A percentile compares a stretch with the other conserved stretches of the same genome.
Evolutionary conservation across 2,329 filamentous ascomycete species (phyloP).

Genomic region (Aspergillus amoenus): DNA sequence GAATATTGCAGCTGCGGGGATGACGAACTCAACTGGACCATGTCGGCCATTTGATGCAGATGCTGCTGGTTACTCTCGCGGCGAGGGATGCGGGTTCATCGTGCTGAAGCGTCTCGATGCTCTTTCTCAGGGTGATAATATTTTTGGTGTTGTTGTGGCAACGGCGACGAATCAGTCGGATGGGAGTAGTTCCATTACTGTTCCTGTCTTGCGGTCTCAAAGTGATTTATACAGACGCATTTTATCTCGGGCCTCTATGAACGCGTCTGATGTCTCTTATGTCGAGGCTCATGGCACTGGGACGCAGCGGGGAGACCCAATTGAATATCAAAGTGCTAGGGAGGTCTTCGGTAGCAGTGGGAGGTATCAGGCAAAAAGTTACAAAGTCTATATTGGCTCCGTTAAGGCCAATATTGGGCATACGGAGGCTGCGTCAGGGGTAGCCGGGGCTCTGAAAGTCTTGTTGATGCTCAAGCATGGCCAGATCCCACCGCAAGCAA

Average conservation of each 20-base stretch:
- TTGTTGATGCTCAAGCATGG: neutral
- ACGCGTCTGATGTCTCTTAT: slow-evolving; percentile 22
- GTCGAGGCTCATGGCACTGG: slow-evolving; percentile 38
- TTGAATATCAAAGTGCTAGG: slow-evolving; percentile 26
- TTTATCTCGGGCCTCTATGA: slow-evolving; percentile 16
- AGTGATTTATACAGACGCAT: slow-evolving; percentile 26
- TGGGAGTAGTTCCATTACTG: slow-evolving; percentile 13
- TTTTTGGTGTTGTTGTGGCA: slow-evolving; percentile 42
- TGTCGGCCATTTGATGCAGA: slow-evolving; percentile 9
- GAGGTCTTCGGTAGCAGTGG: slow-evolving; percentile 24
- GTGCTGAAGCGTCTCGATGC: slow-evolving; percentile 36
- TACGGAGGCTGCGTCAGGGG: slow-evolving; percentile 27
- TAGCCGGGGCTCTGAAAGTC: neutral
- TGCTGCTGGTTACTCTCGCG: slow-evolving; percentile 13
- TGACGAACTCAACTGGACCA: slow-evolving; percentile 2
- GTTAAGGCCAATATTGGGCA: slow-evolving; percentile 37
- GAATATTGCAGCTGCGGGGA: neutral
- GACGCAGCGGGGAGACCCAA: slow-evolving; percentile 28
- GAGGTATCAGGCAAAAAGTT: neutral
- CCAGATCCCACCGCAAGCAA: slow-evolving; percentile 10
- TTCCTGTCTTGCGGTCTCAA: slow-evolving; percentile 21
- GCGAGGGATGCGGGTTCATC: slow-evolving; percentile 5
- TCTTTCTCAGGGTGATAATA: slow-evolving; percentile 46
- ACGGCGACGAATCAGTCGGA: slow-evolving; percentile 31
- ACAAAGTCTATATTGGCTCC: slow-evolving; percentile 24